These are phyloP conservation scores for Grosmannia penicillata DNA, from an alignment of 2,329 filamentous ascomycete genomes.

Conservation along the genomic window DNA sequence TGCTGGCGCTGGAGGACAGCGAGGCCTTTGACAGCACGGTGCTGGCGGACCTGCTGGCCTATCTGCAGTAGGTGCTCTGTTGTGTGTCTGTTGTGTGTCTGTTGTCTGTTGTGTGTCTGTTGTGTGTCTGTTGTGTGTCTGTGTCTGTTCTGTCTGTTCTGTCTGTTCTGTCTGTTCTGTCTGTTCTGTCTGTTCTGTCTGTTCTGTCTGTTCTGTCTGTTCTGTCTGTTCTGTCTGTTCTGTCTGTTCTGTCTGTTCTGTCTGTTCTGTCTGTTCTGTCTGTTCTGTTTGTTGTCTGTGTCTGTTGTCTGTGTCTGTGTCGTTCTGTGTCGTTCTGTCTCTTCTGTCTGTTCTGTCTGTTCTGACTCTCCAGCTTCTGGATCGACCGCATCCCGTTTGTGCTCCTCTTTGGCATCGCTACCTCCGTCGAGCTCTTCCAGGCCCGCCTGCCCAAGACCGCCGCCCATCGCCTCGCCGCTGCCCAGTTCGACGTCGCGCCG, in stretches of 20 bases:
- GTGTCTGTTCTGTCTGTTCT: neutral
- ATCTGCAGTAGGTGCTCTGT: conserved; percentile 20
- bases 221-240: conserved; percentile 24
- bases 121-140: neutral
- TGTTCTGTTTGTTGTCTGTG: conserved; percentile 30
- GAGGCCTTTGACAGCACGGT: conserved; percentile 64
- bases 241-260: neutral
- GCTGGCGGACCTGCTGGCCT: conserved; percentile 53
- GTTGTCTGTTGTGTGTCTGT: neutral
- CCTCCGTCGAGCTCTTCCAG: conserved; percentile 66
- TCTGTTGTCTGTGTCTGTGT: neutral
- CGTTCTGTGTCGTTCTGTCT: too few species aligned
- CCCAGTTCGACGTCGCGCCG: conserved; percentile 65
- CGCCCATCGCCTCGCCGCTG: conserved; percentile 51
- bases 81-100: conserved; percentile 14
- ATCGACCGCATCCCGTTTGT: conserved; percentile 62
- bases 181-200: conserved; percentile 22
- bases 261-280: conserved; percentile 25
- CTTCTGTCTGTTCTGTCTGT: neutral
- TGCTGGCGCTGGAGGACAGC: conserved; percentile 66
- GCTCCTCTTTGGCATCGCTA: conserved; percentile 65
- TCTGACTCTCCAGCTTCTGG: conserved; percentile 33
- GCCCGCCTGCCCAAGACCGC: conserved; percentile 56
- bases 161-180: conserved; percentile 9
- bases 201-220: neutral